Base-by-base conservation (phyloP, 2,329 filamentous ascomycete species). In the Eutypa lata region DNA sequence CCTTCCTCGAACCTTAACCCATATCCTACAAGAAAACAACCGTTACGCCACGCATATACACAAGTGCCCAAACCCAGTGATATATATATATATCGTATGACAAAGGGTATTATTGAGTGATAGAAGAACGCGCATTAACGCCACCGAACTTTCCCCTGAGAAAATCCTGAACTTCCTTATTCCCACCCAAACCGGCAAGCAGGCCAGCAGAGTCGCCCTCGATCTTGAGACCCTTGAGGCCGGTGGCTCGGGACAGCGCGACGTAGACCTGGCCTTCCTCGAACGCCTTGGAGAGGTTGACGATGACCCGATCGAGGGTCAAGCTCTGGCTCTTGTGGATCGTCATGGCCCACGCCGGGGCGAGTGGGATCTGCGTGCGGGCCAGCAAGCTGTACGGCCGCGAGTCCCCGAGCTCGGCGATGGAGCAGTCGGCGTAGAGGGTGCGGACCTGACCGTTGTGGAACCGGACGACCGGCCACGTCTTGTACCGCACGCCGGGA, bases 311-410 rank as follows among this genome's bases (percentile, higher is more conserved):
- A 19, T 86, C 77, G 3, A 88, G 68, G 1, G 83, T 86, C 73
- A 86, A 80, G 3, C 83, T 82, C 68, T 87, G 81, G 3, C 75
- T 76, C 63, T 84, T 86, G 63, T 88, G 84, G 2, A 86, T 78
- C 0, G 78, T 87, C 60, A 86, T 76, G 0, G 84, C 84, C 80
- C 83, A 88, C 0, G 78, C 84, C 0, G 82, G 72, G 1, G 76
- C 68, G 0, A 88, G 71, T 0, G 84, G 85, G 6, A 88, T 75
- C 61, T 87, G 84, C 0, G 82, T 83, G n/a, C 84, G 73, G 1
- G 72, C 71, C 0, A 86, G 62, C 1, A 78, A 58, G 35, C 73
- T 77, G 56, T 77, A 78, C 0, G 79, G 78, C 48, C 63, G 19
- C 2, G 68, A 63, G 40, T 75, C 68, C 2, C 79, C 80, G 0